A percentile compares a stretch with the other conserved stretches of the same genome.
Conservation (phyloP, 2,329 filamentous ascomycete genomes). For the Colletotrichum sp. region DNA sequence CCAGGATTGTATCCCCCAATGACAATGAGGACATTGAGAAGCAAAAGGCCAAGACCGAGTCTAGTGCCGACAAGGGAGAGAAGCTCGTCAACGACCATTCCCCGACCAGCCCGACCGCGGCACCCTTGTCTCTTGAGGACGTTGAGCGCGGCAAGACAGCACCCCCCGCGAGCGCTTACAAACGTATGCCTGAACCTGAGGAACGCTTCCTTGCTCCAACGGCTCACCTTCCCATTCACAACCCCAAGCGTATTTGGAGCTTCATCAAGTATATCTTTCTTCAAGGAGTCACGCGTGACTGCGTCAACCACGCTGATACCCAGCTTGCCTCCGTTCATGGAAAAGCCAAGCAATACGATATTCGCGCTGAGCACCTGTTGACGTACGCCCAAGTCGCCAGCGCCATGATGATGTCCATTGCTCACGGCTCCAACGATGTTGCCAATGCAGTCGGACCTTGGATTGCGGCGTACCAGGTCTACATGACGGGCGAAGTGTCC, state of each 20-base stretch:
- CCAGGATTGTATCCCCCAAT: no score
- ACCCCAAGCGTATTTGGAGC: constrained; percentile 22
- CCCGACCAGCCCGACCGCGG: no score
- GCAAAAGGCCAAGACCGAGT: background rate
- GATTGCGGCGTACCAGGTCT: constrained; percentile 41
- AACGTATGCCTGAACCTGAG: constrained; percentile 41
- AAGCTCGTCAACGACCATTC: background rate
- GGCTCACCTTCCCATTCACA: constrained; percentile 19
- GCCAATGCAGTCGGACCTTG: constrained; percentile 47
- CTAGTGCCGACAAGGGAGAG: constrained; percentile 1
- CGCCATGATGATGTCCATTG: constrained; percentile 46
- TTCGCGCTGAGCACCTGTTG: constrained; percentile 51
- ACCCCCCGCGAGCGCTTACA: constrained; percentile 32
- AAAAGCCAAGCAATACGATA: constrained; percentile 47
- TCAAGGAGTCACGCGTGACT: constrained; percentile 27
- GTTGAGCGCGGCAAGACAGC: constrained; percentile 36
- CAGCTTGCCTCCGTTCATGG: constrained; percentile 22
- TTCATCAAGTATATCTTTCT: constrained; percentile 25
- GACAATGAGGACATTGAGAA: background rate
- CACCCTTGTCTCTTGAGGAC: constrained; percentile 25
- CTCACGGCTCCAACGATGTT: constrained; percentile 49
- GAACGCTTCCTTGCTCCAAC: constrained; percentile 23
- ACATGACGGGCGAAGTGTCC: constrained; percentile 31
- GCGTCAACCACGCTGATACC: constrained; percentile 29
- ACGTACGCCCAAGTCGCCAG: constrained; percentile 47